phyloP scores from a whole-genome alignment of 2,329 filamentous ascomycete species.

The Sphaerostilbella broomeana region DNA sequence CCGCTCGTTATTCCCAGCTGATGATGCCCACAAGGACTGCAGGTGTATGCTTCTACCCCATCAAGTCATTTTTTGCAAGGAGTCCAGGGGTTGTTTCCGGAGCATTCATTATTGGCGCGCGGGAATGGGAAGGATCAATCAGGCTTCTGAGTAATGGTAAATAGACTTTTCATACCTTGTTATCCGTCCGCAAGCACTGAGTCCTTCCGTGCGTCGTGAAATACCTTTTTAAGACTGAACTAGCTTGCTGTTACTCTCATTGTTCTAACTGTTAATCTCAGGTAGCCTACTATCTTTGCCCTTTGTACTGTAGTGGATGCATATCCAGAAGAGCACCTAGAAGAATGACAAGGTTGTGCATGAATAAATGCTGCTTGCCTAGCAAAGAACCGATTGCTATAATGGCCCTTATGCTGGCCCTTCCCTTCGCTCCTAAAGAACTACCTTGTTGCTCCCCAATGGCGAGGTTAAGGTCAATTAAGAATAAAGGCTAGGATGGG shows the following conservation, averaged over 20 bases:
- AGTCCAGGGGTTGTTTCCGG: too few species aligned
- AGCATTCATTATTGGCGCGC: too few species aligned
- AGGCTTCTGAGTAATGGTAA: too few species aligned
- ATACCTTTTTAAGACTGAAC: too few species aligned
- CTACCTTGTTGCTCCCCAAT: neutral
- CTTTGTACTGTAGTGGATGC: constrained; percentile 32
- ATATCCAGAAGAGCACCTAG: constrained; percentile 42
- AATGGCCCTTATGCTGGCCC: constrained; percentile 27
- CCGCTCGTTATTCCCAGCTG: too few species aligned
- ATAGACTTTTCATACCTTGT: too few species aligned
- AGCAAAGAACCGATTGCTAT: constrained; percentile 39
- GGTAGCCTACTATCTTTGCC: neutral
- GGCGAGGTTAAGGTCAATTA: neutral
- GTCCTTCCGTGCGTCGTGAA: too few species aligned
- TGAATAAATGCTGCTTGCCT: constrained; percentile 36
- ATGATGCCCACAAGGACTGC: too few species aligned
- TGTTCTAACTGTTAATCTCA: constrained; percentile 14
- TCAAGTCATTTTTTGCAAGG: too few species aligned
- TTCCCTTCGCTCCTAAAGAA: neutral
- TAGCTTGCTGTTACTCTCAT: constrained; percentile 13
- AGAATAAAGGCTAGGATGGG: neutral
- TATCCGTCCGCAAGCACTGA: too few species aligned
- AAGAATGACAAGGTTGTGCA: constrained; percentile 45
- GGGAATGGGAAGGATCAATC: too few species aligned
- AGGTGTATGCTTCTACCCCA: too few species aligned